Conservation (phyloP, 352 stramenopile genomes). For the Thalassiosira mediterranea region DNA sequence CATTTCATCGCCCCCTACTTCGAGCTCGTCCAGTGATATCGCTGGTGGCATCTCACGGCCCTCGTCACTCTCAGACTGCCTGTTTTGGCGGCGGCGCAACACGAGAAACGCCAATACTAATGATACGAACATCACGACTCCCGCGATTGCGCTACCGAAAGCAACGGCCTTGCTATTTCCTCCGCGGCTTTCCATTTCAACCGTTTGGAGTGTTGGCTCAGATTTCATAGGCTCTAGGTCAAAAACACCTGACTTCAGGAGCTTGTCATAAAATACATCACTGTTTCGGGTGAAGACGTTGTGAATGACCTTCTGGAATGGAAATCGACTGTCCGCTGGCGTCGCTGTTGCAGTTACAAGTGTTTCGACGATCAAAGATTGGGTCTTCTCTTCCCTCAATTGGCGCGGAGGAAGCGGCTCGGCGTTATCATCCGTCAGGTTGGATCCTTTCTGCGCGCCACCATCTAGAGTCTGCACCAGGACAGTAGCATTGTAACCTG, state of each 20-base stretch:
- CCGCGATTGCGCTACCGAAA: constrained; percentile 10
- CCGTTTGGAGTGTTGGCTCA: neutral
- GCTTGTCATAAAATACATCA: constrained; percentile 14
- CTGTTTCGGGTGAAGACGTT: constrained; percentile 16
- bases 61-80: neutral
- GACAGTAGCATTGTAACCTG: constrained; percentile 12
- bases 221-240: neutral
- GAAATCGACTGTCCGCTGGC: constrained; percentile 8
- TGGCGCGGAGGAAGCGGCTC: neutral
- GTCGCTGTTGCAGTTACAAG: constrained; percentile 10
- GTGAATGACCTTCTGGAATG: constrained; percentile 9
- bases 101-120: constrained; percentile 5
- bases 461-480: constrained; percentile 6
- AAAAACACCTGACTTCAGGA: constrained; percentile 11
- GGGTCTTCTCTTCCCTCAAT: constrained; percentile 3
- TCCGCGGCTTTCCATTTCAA: neutral
- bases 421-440: neutral
- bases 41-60: constrained; percentile 7
- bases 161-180: neutral
- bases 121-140: constrained; percentile 11
- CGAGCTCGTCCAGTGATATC: neutral
- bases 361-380: constrained; percentile 13
- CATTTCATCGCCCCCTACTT: constrained; percentile 3
- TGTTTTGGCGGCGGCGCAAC: neutral
- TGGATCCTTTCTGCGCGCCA: neutral